Conservation (phyloP, 208 protist species). For the Trichomonas tenax region DNA sequence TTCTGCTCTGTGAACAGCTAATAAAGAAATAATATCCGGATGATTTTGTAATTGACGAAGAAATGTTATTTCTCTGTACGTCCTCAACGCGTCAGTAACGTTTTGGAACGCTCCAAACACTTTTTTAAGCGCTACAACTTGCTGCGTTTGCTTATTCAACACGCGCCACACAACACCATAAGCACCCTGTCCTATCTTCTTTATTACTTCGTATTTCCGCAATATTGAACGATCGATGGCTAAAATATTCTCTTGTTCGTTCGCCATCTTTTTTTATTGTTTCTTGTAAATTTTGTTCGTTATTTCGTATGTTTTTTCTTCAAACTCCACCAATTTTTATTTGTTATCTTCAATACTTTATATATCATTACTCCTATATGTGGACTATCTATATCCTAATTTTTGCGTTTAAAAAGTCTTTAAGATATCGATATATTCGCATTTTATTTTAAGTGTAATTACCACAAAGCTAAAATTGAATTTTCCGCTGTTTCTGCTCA, state of each 20-base stretch:
- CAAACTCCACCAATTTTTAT: no score
- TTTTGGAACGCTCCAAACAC: slow-evolving; percentile 59
- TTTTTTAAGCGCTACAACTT: slow-evolving; percentile 55
- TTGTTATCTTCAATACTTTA: no score
- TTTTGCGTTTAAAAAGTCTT: no score
- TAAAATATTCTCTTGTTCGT: slow-evolving; percentile 20
- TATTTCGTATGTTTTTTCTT: no score
- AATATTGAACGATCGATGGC: slow-evolving; percentile 45
- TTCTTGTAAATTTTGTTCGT: no score
- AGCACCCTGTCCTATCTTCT: slow-evolving; percentile 49
- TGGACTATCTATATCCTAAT: no score
- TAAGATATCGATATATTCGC: no score
- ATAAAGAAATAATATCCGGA: slow-evolving; percentile 51
- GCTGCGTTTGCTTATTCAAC: slow-evolving; percentile 34
- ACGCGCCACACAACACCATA: slow-evolving; percentile 51
- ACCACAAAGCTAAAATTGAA: no score
- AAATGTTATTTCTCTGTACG: slow-evolving; percentile 58
- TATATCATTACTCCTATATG: no score
- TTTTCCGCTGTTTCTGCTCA: no score
- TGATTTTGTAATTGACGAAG: slow-evolving; percentile 44
- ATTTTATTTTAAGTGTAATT: no score
- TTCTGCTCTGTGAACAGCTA: slow-evolving; percentile 54
- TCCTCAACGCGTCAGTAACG: slow-evolving; percentile 53
- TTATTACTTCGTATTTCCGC: slow-evolving; percentile 43
- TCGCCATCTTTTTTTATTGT: not conserved